phyloP scores from a whole-genome alignment of 129 eudicot genomes.

The Solidago caesia region DNA sequence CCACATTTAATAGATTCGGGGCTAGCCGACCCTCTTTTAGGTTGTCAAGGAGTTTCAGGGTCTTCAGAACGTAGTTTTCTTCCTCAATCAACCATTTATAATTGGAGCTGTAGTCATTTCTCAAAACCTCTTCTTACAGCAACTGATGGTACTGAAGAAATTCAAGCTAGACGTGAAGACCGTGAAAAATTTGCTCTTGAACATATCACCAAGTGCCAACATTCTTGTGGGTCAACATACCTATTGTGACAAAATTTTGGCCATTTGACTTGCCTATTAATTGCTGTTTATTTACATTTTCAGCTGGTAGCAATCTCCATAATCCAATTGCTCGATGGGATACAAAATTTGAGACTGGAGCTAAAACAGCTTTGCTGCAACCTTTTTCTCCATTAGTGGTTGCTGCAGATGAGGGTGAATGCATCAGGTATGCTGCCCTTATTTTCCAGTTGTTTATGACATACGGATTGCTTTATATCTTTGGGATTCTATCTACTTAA shows the following conservation, averaged over 20 bases:
- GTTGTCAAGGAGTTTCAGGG: conserved; percentile 58
- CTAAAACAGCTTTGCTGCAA: conserved; percentile 82
- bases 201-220: conserved; percentile 81
- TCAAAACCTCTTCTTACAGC: conserved; percentile 91
- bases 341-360: conserved; percentile 86
- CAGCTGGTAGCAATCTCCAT: conserved; percentile 82
- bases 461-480: conserved; percentile 6
- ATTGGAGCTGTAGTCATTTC: conserved; percentile 97
- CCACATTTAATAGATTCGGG: conserved; percentile 90
- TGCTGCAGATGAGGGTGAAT: conserved; percentile 95
- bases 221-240: conserved; percentile 53
- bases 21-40: conserved; percentile 89
- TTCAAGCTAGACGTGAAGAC: conserved; percentile 65
- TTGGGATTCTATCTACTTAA: conserved; percentile 10
- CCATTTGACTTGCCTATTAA: conserved; percentile 1
- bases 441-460: conserved; percentile 10
- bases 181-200: conserved; percentile 74
- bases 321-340: conserved; percentile 99
- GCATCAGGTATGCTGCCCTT: conserved; percentile 65
- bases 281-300: not conserved
- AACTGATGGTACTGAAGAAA: conserved; percentile 71
- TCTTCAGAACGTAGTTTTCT: conserved; percentile 81
- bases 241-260: not conserved
- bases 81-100: conserved; percentile 88
- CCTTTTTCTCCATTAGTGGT: conserved; percentile 86